Percentiles rank a stretch among this genome's conserved stretches.
phyloP scores from a whole-genome alignment of 805 yeast species.

The Wickerhamiella bombiphila region DNA sequence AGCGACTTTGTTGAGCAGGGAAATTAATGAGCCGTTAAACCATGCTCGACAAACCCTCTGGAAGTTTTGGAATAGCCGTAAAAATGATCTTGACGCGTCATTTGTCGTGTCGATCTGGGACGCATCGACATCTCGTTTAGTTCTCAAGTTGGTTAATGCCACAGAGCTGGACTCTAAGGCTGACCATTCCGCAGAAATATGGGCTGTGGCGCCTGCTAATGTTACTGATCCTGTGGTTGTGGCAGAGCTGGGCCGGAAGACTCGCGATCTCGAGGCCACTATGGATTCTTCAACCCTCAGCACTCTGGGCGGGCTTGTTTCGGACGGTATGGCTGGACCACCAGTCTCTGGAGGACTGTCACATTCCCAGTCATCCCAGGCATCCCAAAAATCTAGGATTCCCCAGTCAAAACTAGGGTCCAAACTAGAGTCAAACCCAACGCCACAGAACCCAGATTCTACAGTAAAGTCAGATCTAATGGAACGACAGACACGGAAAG shows the following conservation, averaged over 20 bases:
- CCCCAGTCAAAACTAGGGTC: background rate
- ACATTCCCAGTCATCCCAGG: background rate
- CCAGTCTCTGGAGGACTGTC: background rate
- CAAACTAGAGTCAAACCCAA: background rate
- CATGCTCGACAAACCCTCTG: constrained; percentile 6
- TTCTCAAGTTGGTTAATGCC: constrained; percentile 1
- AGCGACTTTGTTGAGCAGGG: constrained; percentile 5
- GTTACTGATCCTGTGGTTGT: constrained; percentile 8
- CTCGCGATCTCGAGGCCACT: constrained; percentile 2
- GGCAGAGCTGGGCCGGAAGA: background rate
- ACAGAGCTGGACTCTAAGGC: background rate
- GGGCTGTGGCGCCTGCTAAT: constrained; percentile 5
- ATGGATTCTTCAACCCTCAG: constrained; percentile 1
- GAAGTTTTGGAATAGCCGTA: constrained; percentile 3
- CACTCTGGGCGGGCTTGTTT: constrained; percentile 2
- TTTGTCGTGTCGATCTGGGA: constrained; percentile 2
- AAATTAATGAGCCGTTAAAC: background rate
- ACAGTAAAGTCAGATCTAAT: too few species aligned
- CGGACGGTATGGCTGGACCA: constrained; percentile 4
- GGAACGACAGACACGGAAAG: too few species aligned
- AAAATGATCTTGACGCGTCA: constrained; percentile 6
- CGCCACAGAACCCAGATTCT: too few species aligned
- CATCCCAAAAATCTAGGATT: background rate
- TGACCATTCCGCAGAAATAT: constrained; percentile 3
- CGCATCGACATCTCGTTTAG: background rate